Evolutionary conservation across 768 basidiomycete species (phyloP).

Genomic region (Boletus bicolor): DNA sequence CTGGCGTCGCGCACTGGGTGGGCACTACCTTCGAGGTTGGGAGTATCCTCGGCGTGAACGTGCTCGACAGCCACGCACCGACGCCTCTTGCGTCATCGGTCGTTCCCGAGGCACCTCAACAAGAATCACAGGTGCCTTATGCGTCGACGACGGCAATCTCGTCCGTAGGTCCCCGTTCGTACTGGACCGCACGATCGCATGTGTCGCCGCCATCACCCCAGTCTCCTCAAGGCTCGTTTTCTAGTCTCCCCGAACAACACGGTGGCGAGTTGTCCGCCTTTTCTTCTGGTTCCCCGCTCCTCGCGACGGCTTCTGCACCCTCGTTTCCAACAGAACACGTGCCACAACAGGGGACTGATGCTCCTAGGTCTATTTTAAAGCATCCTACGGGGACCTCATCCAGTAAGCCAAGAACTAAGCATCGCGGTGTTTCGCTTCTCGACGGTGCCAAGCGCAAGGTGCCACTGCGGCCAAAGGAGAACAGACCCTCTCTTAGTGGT

Average conservation of each 20-base stretch:
- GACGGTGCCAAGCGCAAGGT: slow-evolving; percentile 11
- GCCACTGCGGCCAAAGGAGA: slow-evolving; percentile 17
- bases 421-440: slow-evolving; percentile 14
- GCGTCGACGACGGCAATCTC: slow-evolving; percentile 22
- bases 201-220: slow-evolving; percentile 12
- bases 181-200: slow-evolving; percentile 21
- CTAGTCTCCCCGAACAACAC: slow-evolving; percentile 17
- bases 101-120: slow-evolving; percentile 2
- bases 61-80: slow-evolving; percentile 37
- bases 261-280: slow-evolving; percentile 10
- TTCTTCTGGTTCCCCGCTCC: slow-evolving; percentile 27
- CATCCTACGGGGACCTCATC: slow-evolving; percentile 7
- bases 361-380: slow-evolving; percentile 28
- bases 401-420: slow-evolving; percentile 4
- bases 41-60: slow-evolving; percentile 65
- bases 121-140: slow-evolving; percentile 2
- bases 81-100: not conserved
- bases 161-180: slow-evolving; percentile 21
- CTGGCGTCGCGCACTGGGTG: slow-evolving; percentile 49
- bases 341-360: slow-evolving; percentile 5
- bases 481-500: slow-evolving; percentile 24
- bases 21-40: slow-evolving; percentile 79
- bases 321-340: slow-evolving; percentile 4
- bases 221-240: slow-evolving; percentile 9
- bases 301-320: slow-evolving; percentile 11